Evolutionary conservation across 2,329 filamentous ascomycete genomes (phyloP).

Genomic region (Scedosporium minutisporum): DNA sequence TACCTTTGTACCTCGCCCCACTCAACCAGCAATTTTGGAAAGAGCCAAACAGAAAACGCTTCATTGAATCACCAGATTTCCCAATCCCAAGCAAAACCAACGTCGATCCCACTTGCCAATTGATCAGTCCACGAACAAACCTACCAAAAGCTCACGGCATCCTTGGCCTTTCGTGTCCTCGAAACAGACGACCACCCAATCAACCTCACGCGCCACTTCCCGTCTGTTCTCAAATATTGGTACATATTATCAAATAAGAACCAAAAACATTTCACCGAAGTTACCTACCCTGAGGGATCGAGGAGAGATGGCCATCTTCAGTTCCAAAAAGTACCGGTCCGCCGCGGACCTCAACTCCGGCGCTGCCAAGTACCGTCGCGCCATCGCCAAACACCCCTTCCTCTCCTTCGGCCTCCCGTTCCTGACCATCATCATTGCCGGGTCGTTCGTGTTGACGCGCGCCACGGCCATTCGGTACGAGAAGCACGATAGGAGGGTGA

Average conservation of each 20-base stretch:
- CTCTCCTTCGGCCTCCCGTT: constrained; percentile 91
- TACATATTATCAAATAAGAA: background rate
- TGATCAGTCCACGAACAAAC: background rate
- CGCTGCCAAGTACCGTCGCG: constrained; percentile 65
- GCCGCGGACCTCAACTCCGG: constrained; percentile 57
- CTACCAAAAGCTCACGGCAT: background rate
- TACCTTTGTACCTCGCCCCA: background rate
- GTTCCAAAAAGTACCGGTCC: constrained; percentile 57
- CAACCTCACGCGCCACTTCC: background rate
- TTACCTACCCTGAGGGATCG: background rate
- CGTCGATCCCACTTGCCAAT: background rate
- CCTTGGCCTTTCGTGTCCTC: no score
- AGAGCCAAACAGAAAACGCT: background rate
- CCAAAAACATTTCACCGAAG: background rate
- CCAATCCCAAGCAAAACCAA: background rate
- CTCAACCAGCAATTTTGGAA: background rate
- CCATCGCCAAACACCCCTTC: constrained; percentile 74
- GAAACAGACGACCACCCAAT: background rate
- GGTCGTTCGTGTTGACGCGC: constrained; percentile 88
- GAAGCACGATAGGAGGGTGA: constrained; percentile 80
- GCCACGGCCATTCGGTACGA: constrained; percentile 92
- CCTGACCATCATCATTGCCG: constrained; percentile 77
- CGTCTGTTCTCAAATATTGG: background rate
- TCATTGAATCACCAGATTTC: background rate
- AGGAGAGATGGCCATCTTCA: constrained; percentile 50